Base-by-base conservation (phyloP, 768 basidiomycete genomes). In the Tubosaeta sp. region DNA sequence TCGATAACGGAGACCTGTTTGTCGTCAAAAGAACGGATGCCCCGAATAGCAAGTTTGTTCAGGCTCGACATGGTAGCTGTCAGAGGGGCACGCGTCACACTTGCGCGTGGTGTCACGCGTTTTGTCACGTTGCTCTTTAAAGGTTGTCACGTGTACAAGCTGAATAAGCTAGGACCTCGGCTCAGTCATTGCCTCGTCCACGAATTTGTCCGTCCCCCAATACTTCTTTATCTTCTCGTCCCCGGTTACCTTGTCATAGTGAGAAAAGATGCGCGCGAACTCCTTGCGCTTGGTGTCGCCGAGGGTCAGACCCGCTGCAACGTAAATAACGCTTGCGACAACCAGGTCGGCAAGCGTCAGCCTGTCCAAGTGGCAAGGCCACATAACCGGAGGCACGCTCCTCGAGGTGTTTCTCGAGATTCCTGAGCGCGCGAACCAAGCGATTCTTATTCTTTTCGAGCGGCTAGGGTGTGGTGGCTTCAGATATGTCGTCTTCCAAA, bases 1-100 rank as follows among this genome's bases (percentile, higher is more conserved):
- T 98, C 91, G 67, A 99, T 95, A 59, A 98, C 81, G 2, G 91
- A 79, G 22, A 57, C 92, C 22, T 22, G 22, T 22, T 22, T 22
- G 22, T 22, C 22, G 75, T 97, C 95, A 65, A 98, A 98, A 0
- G 91, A 92, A 5, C 95, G 87, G 58, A 97, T 97, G 17, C 90
- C 90, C 33, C 94, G 78, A 22, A 22, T 22, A 22, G 22, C 22
- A 22, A 22, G 22, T 22, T 22, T 22, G 22, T 94, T 87, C 43
- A 97, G 76, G 48, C 78, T 79, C 22, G 93, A 87, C 93, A 90
- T 89, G 47, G 53, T 16, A 12, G n/a, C 5, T 22, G 46, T 35
- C 32, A 17, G 9, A 31, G 10, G 33, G 19, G 27, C 31, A 41
- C 38, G 46, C 51, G 48, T 50, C 43, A 48, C 52, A 46, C 37